Percentiles rank a stretch among this genome's conserved stretches.
phyloP scores from a whole-genome alignment of 768 basidiomycete species.

The Phylloporus arenicola region DNA sequence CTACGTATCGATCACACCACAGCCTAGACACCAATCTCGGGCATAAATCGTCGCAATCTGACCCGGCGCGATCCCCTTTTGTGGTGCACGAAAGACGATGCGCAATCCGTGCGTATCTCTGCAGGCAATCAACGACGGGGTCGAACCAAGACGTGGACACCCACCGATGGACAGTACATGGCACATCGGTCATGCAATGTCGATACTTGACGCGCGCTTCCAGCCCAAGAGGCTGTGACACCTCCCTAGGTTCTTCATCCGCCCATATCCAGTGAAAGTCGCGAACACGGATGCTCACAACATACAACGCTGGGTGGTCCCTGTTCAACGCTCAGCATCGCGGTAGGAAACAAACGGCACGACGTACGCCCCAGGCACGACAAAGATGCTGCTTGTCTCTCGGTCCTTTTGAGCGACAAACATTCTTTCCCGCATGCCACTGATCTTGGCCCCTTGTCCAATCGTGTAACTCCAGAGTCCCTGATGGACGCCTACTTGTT shows the following conservation, averaged over 20 bases:
- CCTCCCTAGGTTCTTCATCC: slow-evolving; percentile 44
- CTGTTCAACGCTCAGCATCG: slow-evolving; percentile 30
- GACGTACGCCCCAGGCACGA: slow-evolving; percentile 68
- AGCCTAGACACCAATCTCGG: slow-evolving; percentile 77
- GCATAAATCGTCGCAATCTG: slow-evolving; percentile 76
- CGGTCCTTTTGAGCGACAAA: slow-evolving; percentile 73
- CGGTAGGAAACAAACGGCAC: not conserved
- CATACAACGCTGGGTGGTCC: slow-evolving; percentile 55
- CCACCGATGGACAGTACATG: slow-evolving; percentile 50
- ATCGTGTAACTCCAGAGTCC: slow-evolving; percentile 86
- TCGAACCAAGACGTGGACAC: slow-evolving; percentile 11
- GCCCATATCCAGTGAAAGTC: slow-evolving; percentile 79
- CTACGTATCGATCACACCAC: slow-evolving; percentile 54
- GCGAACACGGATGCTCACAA: slow-evolving; percentile 32
- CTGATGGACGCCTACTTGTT: slow-evolving; percentile 52
- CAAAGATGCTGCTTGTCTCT: slow-evolving; percentile 58
- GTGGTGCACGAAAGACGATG: slow-evolving; percentile 52
- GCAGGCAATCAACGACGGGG: slow-evolving; percentile 6
- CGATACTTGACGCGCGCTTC: slow-evolving; percentile 55
- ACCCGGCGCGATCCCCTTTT: slow-evolving; percentile 69
- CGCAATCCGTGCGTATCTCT: slow-evolving; percentile 25
- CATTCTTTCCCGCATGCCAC: slow-evolving; percentile 54
- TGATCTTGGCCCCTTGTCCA: slow-evolving; percentile 70
- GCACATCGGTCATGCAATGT: slow-evolving; percentile 57
- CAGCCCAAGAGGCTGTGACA: slow-evolving; percentile 42